These are phyloP conservation scores for Chondrus crispus DNA, from an alignment of 23 red algal genomes.

Conservation along the genomic window DNA sequence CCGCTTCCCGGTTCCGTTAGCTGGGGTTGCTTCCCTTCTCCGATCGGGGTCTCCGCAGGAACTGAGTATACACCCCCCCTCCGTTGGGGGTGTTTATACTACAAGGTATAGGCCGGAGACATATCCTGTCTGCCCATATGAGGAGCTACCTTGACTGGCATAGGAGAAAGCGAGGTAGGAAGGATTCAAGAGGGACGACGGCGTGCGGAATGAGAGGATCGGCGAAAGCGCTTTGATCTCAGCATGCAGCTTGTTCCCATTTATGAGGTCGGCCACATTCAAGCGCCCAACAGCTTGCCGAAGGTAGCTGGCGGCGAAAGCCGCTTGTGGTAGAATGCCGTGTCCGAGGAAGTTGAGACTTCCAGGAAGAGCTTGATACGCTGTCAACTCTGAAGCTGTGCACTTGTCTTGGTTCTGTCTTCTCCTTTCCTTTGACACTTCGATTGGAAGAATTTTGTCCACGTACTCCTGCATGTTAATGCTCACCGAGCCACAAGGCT, in stretches of 20 bases:
- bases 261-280: background rate
- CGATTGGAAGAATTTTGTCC: background rate
- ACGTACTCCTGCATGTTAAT: slow-evolving; percentile 18
- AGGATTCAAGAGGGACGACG: background rate
- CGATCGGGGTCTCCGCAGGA: too few relatives aligned
- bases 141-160: slow-evolving; percentile 26
- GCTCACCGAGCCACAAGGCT: background rate
- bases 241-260: background rate
- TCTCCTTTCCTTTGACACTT: background rate
- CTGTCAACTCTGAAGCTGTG: background rate
- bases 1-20: too few relatives aligned
- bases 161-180: slow-evolving; percentile 35
- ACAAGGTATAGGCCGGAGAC: slow-evolving; percentile 3
- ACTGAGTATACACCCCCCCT: too few relatives aligned
- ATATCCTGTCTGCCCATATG: slow-evolving; percentile 32
- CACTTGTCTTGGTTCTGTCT: background rate
- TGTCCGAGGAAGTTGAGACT: slow-evolving; percentile 7
- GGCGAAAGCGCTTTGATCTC: background rate
- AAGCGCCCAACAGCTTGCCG: background rate
- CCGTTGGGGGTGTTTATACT: too few relatives aligned
- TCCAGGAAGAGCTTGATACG: background rate
- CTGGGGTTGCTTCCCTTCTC: too few relatives aligned
- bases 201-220: background rate
- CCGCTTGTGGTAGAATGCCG: slow-evolving; percentile 16
- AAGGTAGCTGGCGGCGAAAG: slow-evolving; percentile 40